phyloP scores from a whole-genome alignment of 352 stramenopile genomes.

The Pythium plurisporium region DNA sequence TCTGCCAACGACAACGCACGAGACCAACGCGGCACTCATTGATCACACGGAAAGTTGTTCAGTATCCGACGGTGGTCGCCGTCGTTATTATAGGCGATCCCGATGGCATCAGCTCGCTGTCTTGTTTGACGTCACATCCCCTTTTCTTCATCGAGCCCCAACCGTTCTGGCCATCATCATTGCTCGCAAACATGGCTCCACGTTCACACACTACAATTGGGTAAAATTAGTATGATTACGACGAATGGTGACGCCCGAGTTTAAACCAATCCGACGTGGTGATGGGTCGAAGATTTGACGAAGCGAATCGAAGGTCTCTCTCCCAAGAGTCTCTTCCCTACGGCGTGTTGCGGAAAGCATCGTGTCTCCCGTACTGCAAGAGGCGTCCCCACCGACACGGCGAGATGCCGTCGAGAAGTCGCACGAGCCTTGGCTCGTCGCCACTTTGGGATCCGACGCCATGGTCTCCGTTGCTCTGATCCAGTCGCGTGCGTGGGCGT shows the following conservation, averaged over 20 bases:
- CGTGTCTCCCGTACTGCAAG: too few species aligned
- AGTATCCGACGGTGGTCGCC: too few species aligned
- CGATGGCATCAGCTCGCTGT: neutral
- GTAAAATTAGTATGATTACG: neutral
- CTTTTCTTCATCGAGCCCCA: neutral
- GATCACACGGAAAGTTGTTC: too few species aligned
- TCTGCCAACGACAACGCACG: too few species aligned
- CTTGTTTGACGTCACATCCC: neutral
- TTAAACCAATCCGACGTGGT: neutral
- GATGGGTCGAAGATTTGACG: neutral
- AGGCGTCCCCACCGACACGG: too few species aligned
- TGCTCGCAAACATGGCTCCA: neutral
- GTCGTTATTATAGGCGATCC: too few species aligned
- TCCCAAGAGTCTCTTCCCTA: neutral
- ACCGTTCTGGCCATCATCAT: neutral
- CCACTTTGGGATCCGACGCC: too few species aligned
- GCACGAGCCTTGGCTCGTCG: too few species aligned
- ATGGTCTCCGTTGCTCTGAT: neutral
- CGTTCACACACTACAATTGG: too few species aligned
- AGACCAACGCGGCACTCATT: too few species aligned
- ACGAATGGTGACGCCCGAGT: neutral
- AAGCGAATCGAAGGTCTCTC: neutral
- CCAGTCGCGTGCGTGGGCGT: neutral
- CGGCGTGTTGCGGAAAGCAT: too few species aligned
- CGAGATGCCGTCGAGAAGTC: too few species aligned